Evolutionary conservation across 306 rosid genomes (phyloP).

Genomic region (Medicago lupulina): DNA sequence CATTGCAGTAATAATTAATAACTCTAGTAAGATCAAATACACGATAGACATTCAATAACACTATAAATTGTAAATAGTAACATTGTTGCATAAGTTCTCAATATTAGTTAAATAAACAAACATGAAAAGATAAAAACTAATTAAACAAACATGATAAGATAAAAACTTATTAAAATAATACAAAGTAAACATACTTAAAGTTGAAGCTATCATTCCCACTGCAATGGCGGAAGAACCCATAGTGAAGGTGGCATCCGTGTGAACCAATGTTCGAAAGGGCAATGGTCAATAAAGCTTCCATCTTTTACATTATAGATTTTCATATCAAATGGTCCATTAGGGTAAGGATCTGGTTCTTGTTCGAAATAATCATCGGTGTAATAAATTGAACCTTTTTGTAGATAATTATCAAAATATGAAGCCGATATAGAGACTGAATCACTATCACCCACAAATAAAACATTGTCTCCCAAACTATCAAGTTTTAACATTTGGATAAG

Average conservation of each 20-base stretch:
- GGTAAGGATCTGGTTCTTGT: background rate
- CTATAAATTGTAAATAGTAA: background rate
- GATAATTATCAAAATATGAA: background rate
- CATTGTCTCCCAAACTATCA: constrained; percentile 3
- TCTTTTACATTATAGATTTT: background rate
- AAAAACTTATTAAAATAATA: background rate
- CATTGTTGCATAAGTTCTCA: background rate
- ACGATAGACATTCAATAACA: background rate
- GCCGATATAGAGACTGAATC: background rate
- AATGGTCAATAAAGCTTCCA: background rate
- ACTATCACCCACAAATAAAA: background rate
- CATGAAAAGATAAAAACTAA: background rate
- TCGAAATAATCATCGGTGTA: too few species aligned
- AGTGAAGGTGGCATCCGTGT: background rate
- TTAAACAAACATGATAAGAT: background rate
- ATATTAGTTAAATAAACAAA: background rate
- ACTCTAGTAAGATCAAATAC: background rate
- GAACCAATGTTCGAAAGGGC: background rate
- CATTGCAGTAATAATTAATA: too few species aligned
- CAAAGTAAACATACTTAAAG: background rate
- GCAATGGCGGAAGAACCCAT: background rate
- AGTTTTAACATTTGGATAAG: background rate
- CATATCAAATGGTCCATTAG: background rate
- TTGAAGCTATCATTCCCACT: background rate
- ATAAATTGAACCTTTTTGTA: background rate